Conservation (phyloP, 208 protist species). For the Strigomonas culicis region DNA sequence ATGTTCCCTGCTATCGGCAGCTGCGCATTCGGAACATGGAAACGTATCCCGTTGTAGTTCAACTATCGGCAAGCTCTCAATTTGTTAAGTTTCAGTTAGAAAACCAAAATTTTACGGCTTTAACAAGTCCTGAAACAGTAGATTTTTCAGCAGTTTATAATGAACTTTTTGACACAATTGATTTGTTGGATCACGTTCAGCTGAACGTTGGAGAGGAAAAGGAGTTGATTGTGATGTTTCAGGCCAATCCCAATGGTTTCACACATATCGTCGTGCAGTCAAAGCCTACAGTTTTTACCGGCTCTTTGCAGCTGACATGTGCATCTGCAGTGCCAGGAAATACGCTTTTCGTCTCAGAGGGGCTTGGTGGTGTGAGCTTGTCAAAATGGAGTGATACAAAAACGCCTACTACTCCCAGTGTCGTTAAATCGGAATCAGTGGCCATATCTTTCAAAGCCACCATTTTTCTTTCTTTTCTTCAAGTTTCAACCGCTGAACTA, state of each 20-base stretch:
- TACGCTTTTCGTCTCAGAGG: not conserved
- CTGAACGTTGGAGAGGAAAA: slow-evolving; percentile 40
- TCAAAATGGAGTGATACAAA: not conserved
- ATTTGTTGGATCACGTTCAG: slow-evolving; percentile 32
- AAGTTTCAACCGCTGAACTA: slow-evolving; percentile 58
- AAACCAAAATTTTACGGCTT: slow-evolving; percentile 54
- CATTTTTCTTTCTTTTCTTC: slow-evolving; percentile 68
- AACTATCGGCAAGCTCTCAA: slow-evolving; percentile 28
- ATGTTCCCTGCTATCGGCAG: slow-evolving; percentile 47
- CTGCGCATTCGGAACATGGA: slow-evolving; percentile 44
- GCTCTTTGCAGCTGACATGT: slow-evolving; percentile 40
- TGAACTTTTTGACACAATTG: slow-evolving; percentile 56
- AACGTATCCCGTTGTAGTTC: slow-evolving; percentile 25
- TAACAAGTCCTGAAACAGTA: slow-evolving; percentile 13
- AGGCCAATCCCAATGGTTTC: slow-evolving; percentile 44
- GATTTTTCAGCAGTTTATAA: slow-evolving; percentile 37
- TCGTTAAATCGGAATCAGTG: slow-evolving; percentile 24
- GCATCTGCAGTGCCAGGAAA: not conserved
- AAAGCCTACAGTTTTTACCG: slow-evolving; percentile 28
- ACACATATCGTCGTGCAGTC: slow-evolving; percentile 40
- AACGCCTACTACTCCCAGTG: not conserved
- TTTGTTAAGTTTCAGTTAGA: slow-evolving; percentile 45
- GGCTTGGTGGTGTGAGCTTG: not conserved
- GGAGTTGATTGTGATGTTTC: slow-evolving; percentile 57
- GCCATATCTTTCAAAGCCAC: slow-evolving; percentile 52